Conservation (phyloP, 306 rosid species). For the Astragalus glycyphyllos region DNA sequence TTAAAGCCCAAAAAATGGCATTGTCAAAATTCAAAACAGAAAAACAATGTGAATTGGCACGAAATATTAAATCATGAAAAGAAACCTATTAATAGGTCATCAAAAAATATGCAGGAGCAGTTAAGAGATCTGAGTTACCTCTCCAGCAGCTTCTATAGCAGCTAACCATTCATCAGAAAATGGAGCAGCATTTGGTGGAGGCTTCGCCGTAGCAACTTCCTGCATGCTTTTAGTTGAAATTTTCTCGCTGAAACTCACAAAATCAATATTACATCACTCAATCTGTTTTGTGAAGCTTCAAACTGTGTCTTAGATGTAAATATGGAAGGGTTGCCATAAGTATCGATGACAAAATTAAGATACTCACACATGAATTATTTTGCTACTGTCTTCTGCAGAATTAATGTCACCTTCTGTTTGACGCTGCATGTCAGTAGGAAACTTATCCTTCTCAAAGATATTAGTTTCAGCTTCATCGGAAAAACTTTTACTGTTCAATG, state of each 20-base stretch:
- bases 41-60: not conserved
- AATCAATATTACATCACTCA: conserved; percentile 33
- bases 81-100: conserved; percentile 13
- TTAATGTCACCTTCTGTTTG: conserved; percentile 19
- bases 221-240: conserved; percentile 47
- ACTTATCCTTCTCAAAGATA: conserved; percentile 37
- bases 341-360: too few relatives aligned
- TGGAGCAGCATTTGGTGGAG: conserved; percentile 67
- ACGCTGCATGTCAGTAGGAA: conserved; percentile 39
- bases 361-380: conserved; percentile 58
- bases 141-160: conserved; percentile 97
- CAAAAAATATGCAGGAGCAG: conserved; percentile 15
- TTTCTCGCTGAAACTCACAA: conserved; percentile 54
- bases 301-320: too few relatives aligned
- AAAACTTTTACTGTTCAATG: conserved; percentile 35
- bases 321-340: too few relatives aligned
- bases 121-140: conserved; percentile 57
- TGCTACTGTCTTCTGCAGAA: conserved; percentile 40
- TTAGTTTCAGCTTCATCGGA: conserved; percentile 47
- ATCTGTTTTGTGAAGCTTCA: conserved; percentile 23
- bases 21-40: conserved; percentile 20
- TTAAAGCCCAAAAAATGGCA: not conserved
- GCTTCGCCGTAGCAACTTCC: conserved; percentile 54
- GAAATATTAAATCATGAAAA: conserved; percentile 28
- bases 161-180: conserved; percentile 98